Evolutionary conservation across 2,329 filamentous ascomycete genomes (phyloP).

Genomic region (Rhynchosporium secalis): DNA sequence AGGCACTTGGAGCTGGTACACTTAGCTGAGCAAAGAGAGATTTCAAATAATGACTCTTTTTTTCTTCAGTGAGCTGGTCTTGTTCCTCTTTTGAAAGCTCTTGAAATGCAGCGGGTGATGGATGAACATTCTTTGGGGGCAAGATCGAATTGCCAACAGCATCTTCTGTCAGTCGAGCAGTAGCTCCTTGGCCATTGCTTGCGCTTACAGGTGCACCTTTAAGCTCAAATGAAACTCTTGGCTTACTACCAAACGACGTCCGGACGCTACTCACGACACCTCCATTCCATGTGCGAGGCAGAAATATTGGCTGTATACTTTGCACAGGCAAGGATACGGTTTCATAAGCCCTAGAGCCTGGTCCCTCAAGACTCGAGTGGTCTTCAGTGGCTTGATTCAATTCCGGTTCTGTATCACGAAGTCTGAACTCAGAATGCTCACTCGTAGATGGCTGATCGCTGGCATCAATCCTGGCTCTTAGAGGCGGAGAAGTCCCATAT

Average conservation of each 20-base stretch:
- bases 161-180: neutral
- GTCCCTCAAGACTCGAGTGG: neutral
- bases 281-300: conserved; percentile 44
- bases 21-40: conserved; percentile 4
- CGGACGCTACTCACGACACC: conserved; percentile 44
- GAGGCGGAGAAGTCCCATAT: too few relatives aligned
- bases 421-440: neutral
- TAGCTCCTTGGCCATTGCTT: neutral
- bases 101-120: neutral
- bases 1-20: neutral
- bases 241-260: conserved; percentile 42
- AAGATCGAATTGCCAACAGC: neutral
- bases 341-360: conserved; percentile 39
- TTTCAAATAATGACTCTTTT: conserved; percentile 6
- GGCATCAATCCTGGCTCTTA: too few relatives aligned
- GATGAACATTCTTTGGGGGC: neutral
- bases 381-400: too few relatives aligned
- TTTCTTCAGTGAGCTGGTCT: neutral
- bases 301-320: neutral
- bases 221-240: neutral
- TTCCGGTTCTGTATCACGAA: neutral
- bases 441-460: neutral
- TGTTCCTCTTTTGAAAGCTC: conserved; percentile 4
- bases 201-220: neutral
- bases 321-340: neutral